Percentiles rank a stretch among this genome's conserved stretches.
These are phyloP conservation scores for Diaporthe citriasiana DNA, from an alignment of 2,329 filamentous ascomycete genomes.

Conservation along the genomic window DNA sequence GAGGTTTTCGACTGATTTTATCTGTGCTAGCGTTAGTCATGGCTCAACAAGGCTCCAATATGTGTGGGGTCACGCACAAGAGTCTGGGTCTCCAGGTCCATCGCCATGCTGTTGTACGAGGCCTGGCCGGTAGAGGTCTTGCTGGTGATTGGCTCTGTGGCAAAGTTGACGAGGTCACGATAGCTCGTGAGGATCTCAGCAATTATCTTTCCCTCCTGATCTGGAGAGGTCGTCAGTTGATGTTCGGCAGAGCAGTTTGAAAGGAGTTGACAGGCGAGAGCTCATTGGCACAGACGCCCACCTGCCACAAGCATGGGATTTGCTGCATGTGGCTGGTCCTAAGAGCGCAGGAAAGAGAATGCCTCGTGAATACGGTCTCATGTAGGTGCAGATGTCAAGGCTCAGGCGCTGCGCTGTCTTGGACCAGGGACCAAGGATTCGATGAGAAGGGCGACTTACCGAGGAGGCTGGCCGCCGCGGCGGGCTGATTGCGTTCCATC, in stretches of 20 bases:
- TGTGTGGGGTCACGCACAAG: slow-evolving; percentile 49
- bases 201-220: slow-evolving; percentile 60
- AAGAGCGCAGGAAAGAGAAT: not conserved
- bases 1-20: slow-evolving; percentile 60
- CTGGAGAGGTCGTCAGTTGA: slow-evolving; percentile 49
- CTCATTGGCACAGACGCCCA: not conserved
- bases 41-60: not conserved
- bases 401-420: not conserved
- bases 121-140: slow-evolving; percentile 55
- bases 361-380: no score
- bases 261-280: not conserved
- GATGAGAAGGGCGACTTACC: slow-evolving; percentile 35
- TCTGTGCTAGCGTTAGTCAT: slow-evolving; percentile 47
- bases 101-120: slow-evolving; percentile 56
- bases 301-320: not conserved
- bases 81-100: slow-evolving; percentile 55
- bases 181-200: slow-evolving; percentile 62
- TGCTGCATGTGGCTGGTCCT: not conserved
- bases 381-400: not conserved
- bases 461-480: slow-evolving; percentile 42
- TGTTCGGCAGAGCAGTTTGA: not conserved
- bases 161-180: slow-evolving; percentile 57
- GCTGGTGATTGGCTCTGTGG: slow-evolving; percentile 53
- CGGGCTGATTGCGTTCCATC: slow-evolving; percentile 45
- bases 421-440: not conserved